Percentiles rank a stretch among this genome's conserved stretches.
phyloP scores from a whole-genome alignment of 371 early-diverging fungal species.

The Syncephalis plumigaleata region DNA sequence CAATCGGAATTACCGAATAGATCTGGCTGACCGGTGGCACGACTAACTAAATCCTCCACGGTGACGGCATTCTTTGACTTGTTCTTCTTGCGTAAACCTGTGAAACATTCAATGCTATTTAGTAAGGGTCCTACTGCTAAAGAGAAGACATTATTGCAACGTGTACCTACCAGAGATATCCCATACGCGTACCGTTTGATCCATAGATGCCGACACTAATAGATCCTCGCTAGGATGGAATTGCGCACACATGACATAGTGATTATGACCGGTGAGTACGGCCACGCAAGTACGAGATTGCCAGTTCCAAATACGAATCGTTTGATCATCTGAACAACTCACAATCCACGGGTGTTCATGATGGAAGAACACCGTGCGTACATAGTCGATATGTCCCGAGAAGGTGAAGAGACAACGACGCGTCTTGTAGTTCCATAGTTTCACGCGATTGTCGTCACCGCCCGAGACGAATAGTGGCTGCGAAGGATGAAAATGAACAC shows the following conservation, averaged over 20 bases:
- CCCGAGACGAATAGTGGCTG: constrained; percentile 97
- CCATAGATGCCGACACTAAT: constrained; percentile 92
- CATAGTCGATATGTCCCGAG: constrained; percentile 97
- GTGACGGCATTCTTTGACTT: constrained; percentile 22
- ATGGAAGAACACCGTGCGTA: constrained; percentile 97
- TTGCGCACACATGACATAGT: constrained; percentile 98
- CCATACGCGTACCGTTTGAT: constrained; percentile 98
- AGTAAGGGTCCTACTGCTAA: neutral
- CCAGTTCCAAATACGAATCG: constrained; percentile 99
- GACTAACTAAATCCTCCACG: constrained; percentile 33
- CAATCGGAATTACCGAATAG: constrained; percentile 91
- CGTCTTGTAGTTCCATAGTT: constrained; percentile 99
- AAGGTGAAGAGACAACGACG: constrained; percentile 89
- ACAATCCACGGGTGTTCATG: constrained; percentile 98
- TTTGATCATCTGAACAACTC: constrained; percentile 96
- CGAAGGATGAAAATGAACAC: constrained; percentile 93
- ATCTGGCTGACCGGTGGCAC: constrained; percentile 46
- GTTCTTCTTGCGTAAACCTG: constrained; percentile 72
- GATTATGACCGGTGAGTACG: constrained; percentile 96
- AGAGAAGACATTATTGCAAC: too few species aligned
- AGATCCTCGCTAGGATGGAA: constrained; percentile 95
- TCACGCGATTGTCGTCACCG: constrained; percentile 98
- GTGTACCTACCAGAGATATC: constrained; percentile 82
- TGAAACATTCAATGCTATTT: constrained; percentile 1
- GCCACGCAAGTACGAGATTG: constrained; percentile 96